Conservation (phyloP, 169 alveolate genomes). For the Plasmodium ovale region DNA sequence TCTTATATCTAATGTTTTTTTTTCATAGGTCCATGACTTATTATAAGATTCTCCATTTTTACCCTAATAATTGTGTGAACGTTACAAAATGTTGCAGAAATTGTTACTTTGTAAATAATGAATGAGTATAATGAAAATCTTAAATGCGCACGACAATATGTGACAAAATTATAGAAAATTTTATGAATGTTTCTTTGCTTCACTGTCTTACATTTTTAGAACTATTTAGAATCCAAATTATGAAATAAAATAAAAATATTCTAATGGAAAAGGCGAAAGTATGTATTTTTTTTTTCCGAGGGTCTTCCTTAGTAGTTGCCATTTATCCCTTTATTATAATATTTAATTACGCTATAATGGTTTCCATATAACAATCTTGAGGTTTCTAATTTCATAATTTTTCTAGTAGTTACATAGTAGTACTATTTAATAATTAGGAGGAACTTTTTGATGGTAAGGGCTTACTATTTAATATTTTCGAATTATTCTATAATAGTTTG, state of each 20-base stretch:
- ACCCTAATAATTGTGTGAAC: constrained; percentile 4
- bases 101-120: background rate
- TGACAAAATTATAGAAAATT: background rate
- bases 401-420: no score
- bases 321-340: constrained; percentile 26
- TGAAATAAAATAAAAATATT: background rate
- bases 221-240: constrained; percentile 8
- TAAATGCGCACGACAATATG: background rate
- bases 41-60: background rate
- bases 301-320: constrained; percentile 4
- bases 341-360: constrained; percentile 12
- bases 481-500: no score
- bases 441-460: no score
- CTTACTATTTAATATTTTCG: no score
- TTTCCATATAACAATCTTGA: constrained; percentile 18
- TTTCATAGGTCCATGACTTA: background rate
- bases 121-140: background rate
- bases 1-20: background rate
- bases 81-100: constrained; percentile 1
- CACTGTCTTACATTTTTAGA: constrained; percentile 38
- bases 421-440: no score
- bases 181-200: no score
- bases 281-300: background rate
- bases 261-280: constrained; percentile 1
- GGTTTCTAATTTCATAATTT: background rate